Conservation (phyloP, 2,329 filamentous ascomycete genomes). For the Lasiodiplodia theobromae region DNA sequence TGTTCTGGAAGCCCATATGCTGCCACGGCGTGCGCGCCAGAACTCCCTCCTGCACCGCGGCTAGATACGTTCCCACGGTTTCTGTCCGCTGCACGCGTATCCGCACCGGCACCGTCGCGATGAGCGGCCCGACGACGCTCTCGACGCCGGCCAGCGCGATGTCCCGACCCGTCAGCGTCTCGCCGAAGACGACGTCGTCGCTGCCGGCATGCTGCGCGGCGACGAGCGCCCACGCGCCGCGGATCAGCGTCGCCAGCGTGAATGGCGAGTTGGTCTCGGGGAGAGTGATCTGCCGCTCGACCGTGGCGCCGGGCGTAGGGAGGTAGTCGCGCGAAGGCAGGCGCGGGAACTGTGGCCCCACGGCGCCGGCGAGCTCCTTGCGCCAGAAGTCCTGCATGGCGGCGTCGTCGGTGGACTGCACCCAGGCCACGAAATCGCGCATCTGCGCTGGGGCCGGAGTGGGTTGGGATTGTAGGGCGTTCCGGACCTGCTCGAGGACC, state of each 20-base stretch:
- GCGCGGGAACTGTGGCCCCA: slow-evolving; percentile 54
- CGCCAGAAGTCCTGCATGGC: slow-evolving; percentile 57
- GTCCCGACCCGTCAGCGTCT: slow-evolving; percentile 65
- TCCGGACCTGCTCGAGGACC: slow-evolving; percentile 42
- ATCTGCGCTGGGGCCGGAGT: slow-evolving; percentile 39
- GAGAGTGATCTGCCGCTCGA: slow-evolving; percentile 29
- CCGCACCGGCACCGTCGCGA: slow-evolving; percentile 66
- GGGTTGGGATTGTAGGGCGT: slow-evolving; percentile 33
- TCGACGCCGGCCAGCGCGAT: slow-evolving; percentile 55
- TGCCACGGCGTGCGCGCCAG: slow-evolving; percentile 68
- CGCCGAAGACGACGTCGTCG: slow-evolving; percentile 62
- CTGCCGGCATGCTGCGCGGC: slow-evolving; percentile 62
- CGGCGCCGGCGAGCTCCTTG: slow-evolving; percentile 46
- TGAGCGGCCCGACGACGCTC: slow-evolving; percentile 66
- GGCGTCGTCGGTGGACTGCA: slow-evolving; percentile 50
- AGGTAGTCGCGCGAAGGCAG: slow-evolving; percentile 58
- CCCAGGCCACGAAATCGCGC: slow-evolving; percentile 58
- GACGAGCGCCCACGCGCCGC: slow-evolving; percentile 51
- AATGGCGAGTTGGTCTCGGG: slow-evolving; percentile 44
- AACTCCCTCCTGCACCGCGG: slow-evolving; percentile 63
- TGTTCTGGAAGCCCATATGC: slow-evolving; percentile 68
- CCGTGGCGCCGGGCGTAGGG: slow-evolving; percentile 55
- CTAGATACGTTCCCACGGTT: slow-evolving; percentile 61
- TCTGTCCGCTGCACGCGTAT: slow-evolving; percentile 39
- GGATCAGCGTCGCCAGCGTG: slow-evolving; percentile 59